These are phyloP conservation scores for Penicillium sp. DNA, from an alignment of 2,329 filamentous ascomycete species.

Conservation along the genomic window DNA sequence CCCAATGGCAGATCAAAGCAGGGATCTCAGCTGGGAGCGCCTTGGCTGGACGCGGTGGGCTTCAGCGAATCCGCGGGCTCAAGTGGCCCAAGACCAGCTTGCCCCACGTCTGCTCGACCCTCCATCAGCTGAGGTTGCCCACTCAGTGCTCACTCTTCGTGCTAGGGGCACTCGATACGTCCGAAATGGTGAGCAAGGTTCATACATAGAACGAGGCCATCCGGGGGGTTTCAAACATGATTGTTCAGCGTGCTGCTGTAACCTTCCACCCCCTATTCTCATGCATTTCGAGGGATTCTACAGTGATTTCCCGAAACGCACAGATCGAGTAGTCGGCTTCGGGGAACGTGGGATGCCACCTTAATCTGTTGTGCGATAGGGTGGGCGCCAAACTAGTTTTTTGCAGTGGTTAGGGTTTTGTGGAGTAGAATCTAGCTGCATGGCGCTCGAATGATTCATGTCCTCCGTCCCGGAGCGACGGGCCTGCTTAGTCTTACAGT, in stretches of 20 bases:
- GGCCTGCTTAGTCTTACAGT: background rate
- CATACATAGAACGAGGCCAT: slow-evolving; percentile 2
- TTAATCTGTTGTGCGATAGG: slow-evolving; percentile 15
- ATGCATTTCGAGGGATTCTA: slow-evolving; percentile 2
- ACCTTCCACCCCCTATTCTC: slow-evolving; percentile 8
- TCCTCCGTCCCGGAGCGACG: background rate
- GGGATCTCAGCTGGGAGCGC: slow-evolving; percentile 37
- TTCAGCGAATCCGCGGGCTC: slow-evolving; percentile 34
- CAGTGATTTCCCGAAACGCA: slow-evolving; percentile 9
- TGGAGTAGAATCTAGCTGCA: slow-evolving; percentile 20
- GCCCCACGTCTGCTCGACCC: slow-evolving; percentile 37
- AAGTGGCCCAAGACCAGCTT: slow-evolving; percentile 33
- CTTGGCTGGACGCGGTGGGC: slow-evolving; percentile 30
- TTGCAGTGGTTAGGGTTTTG: slow-evolving; percentile 17
- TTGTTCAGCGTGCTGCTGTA: slow-evolving; percentile 1
- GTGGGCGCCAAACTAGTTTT: background rate
- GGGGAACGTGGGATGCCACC: slow-evolving; percentile 17
- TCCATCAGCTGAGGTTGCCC: slow-evolving; percentile 36
- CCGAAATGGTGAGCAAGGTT: slow-evolving; percentile 14
- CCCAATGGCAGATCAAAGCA: slow-evolving; percentile 44
- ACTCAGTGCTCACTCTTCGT: slow-evolving; percentile 9
- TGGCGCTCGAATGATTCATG: slow-evolving; percentile 7
- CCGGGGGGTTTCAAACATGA: slow-evolving; percentile 10
- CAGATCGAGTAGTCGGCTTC: slow-evolving; percentile 2
- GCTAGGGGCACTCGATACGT: slow-evolving; percentile 23